phyloP scores from a whole-genome alignment of 805 yeast species.

The Metschnikowia baotianmanensis region DNA sequence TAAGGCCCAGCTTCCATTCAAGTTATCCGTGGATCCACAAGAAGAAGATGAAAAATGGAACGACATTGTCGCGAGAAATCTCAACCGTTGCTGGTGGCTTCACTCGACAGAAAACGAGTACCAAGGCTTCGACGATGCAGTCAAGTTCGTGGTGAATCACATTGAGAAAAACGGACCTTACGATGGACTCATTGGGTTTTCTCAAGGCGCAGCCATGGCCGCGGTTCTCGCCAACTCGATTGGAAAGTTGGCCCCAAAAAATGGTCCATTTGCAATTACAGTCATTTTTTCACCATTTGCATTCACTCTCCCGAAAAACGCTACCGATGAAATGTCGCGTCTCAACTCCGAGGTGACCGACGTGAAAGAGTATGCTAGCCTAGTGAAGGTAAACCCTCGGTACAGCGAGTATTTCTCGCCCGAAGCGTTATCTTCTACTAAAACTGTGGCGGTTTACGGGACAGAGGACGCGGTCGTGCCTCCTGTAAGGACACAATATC shows the following conservation, averaged over 20 bases:
- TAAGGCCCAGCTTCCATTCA: slow-evolving; percentile 30
- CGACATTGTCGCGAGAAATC: slow-evolving; percentile 24
- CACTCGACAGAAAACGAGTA: slow-evolving; percentile 20
- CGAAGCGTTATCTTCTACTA: slow-evolving; percentile 22
- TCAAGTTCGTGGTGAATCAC: slow-evolving; percentile 26
- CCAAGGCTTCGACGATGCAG: slow-evolving; percentile 29
- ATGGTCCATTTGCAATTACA: slow-evolving; percentile 28
- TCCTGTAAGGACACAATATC: slow-evolving; percentile 26
- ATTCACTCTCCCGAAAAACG: slow-evolving; percentile 26
- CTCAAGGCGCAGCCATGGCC: slow-evolving; percentile 44
- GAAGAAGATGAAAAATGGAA: slow-evolving; percentile 33
- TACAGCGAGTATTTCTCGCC: slow-evolving; percentile 22
- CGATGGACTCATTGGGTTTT: slow-evolving; percentile 42
- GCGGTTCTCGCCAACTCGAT: slow-evolving; percentile 28
- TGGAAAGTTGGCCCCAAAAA: slow-evolving; percentile 21
- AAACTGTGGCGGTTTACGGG: slow-evolving; percentile 31
- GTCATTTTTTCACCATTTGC: slow-evolving; percentile 37
- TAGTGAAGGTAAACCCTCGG: slow-evolving; percentile 21
- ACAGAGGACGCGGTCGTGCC: slow-evolving; percentile 34
- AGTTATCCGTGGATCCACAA: slow-evolving; percentile 23
- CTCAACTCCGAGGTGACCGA: slow-evolving; percentile 24
- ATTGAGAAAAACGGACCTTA: slow-evolving; percentile 39
- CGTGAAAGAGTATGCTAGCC: slow-evolving; percentile 19
- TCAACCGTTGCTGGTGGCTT: slow-evolving; percentile 41
- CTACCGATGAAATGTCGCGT: slow-evolving; percentile 15